Conservation (phyloP, 1,284 basidiomycete species). For the Mycocalia duriaeana region DNA sequence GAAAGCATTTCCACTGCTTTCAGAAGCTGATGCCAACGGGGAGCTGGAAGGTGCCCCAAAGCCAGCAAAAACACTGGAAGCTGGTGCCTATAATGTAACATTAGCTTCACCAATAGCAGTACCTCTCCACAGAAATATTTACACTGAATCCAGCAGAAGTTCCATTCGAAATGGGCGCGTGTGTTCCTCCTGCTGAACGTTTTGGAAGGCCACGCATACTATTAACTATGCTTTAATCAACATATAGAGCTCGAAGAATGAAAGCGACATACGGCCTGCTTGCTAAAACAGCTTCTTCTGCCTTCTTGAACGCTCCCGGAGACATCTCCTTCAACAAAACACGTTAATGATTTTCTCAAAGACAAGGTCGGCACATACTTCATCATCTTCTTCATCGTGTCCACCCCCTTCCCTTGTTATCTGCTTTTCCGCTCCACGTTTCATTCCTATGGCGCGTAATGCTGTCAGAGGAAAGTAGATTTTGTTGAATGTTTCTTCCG, state of each 20-base stretch:
- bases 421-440: constrained; percentile 73
- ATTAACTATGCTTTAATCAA: constrained; percentile 1
- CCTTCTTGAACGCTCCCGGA: constrained; percentile 46
- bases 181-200: constrained; percentile 27
- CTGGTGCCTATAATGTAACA: not conserved
- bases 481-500: no score
- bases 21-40: constrained; percentile 22
- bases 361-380: constrained; percentile 10
- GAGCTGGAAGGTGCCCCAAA: constrained; percentile 30
- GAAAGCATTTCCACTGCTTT: constrained; percentile 44
- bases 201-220: constrained; percentile 60
- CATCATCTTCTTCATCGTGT: constrained; percentile 27
- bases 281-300: constrained; percentile 48
- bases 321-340: constrained; percentile 35
- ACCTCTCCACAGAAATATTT: not conserved
- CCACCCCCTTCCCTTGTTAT: constrained; percentile 54
- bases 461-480: no score
- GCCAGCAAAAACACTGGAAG: constrained; percentile 31
- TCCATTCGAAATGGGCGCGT: constrained; percentile 20
- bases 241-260: not conserved
- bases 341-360: not conserved
- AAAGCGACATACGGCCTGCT: constrained; percentile 42
- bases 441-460: constrained; percentile 42
- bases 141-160: constrained; percentile 11
- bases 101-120: not conserved